phyloP scores from a whole-genome alignment of 1,284 basidiomycete species.

The Marasmius fiardii region DNA sequence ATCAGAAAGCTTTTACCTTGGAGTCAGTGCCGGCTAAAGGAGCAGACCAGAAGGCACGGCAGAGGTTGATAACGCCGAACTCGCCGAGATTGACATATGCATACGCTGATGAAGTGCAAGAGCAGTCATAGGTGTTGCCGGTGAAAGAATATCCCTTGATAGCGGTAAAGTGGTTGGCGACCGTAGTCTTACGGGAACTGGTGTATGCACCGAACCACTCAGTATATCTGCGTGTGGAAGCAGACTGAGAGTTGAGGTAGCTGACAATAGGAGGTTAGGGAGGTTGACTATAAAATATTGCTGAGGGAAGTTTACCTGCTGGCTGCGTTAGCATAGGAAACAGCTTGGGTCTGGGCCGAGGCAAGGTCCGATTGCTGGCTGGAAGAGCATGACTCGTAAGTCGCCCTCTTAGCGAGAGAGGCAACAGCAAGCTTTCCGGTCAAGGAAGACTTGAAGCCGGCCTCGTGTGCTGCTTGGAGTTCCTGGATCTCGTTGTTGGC shows the following conservation, averaged over 20 bases:
- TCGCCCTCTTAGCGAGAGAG: constrained; percentile 31
- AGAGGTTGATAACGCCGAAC: constrained; percentile 42
- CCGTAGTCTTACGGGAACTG: constrained; percentile 31
- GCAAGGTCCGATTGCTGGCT: constrained; percentile 30
- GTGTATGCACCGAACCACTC: constrained; percentile 51
- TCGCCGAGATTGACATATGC: constrained; percentile 42
- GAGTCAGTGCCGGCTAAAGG: constrained; percentile 46
- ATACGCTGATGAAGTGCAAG: constrained; percentile 40
- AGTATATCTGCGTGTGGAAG: constrained; percentile 36
- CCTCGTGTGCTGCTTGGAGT: constrained; percentile 13
- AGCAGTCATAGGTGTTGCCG: constrained; percentile 39
- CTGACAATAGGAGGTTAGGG: constrained; percentile 2
- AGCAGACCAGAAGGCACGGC: constrained; percentile 45
- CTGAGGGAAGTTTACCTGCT: constrained; percentile 19
- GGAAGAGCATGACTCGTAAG: constrained; percentile 38
- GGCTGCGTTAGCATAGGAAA: constrained; percentile 36
- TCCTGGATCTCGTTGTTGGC: constrained; percentile 19
- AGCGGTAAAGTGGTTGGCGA: constrained; percentile 35
- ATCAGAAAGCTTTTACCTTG: constrained; percentile 26
- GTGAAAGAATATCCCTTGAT: constrained; percentile 32
- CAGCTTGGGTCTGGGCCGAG: constrained; percentile 35
- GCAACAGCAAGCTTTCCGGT: constrained; percentile 34
- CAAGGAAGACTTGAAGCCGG: constrained; percentile 29
- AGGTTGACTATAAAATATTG: background rate
- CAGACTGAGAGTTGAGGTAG: constrained; percentile 31